Conservation (phyloP, 352 stramenopile species). For the Phytophthora tubulina region DNA sequence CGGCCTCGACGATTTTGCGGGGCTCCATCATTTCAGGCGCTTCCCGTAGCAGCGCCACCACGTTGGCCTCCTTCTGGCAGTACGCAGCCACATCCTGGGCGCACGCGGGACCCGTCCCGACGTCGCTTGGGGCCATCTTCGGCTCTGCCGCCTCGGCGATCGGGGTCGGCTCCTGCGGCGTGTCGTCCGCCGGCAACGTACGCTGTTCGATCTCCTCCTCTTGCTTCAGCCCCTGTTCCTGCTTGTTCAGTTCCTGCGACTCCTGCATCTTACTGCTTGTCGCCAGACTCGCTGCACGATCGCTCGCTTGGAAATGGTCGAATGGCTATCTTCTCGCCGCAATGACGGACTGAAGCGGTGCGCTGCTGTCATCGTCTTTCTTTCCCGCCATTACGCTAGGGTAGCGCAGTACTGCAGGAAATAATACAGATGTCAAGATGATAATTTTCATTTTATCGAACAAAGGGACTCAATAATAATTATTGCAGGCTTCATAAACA, state of each 20-base stretch:
- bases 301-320: constrained; percentile 18
- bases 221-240: constrained; percentile 7
- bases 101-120: constrained; percentile 38
- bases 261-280: constrained; percentile 22
- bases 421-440: not conserved
- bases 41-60: constrained; percentile 61
- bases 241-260: not conserved
- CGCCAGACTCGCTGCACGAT: not conserved
- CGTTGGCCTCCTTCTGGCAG: constrained; percentile 59
- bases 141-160: not conserved
- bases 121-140: constrained; percentile 4
- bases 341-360: constrained; percentile 25
- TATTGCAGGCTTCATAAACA: too few species aligned
- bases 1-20: constrained; percentile 46
- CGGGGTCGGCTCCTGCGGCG: constrained; percentile 1
- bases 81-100: constrained; percentile 49
- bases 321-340: constrained; percentile 26
- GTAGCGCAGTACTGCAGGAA: not conserved
- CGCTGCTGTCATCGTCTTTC: constrained; percentile 25
- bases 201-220: constrained; percentile 7
- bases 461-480: not conserved
- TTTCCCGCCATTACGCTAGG: constrained; percentile 13
- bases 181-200: constrained; percentile 3
- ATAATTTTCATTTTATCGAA: not conserved
- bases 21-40: constrained; percentile 41